Evolutionary conservation across 139 green algal species (phyloP), one percentile per base, ranked within the genome.

Genomic region (Nannochloris sp.): DNA sequence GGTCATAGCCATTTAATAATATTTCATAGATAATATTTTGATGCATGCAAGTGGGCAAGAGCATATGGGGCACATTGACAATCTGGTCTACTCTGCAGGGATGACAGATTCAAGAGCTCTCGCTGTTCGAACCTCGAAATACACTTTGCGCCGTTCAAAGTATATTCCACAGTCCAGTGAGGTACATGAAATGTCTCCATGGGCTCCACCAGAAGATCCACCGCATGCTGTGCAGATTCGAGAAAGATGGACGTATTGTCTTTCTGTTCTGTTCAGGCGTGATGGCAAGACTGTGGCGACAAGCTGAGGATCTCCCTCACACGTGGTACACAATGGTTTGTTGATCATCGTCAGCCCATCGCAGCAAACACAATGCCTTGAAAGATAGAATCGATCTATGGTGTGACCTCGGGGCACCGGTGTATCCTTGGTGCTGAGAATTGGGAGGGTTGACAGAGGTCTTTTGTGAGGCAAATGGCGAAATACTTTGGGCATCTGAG

Each of bases 311-410:
- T 76, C 60, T 15, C 21, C 46, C 12, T 44, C 29, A 76, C 87
- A 94, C 1, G 59, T 44, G 24, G 75, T 54, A 62, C 88, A 96
- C 40, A 95, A 62, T 31, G 81, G 76, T 74, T 84, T 36, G 25
- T 55, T 63, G n/a, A 74, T 75, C 21, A 64, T 71, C 3, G 90
- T 95, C 29, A 93, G 78, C 10, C 68, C 69, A 66, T 93, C 88
- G 75, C 91, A 97, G 56, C 94, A 81, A 4, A 80, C 85, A 72
- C 92, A 98, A 75, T 96, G 87, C 12, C 82, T 75, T 2, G 90
- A 97, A 12, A 94, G 71, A 70, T 95, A 97, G 78, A 88, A 98
- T 34, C 73, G 65, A 66, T 96, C 90, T 48, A 96, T 95, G 23
- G 34, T 57, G 5, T 43, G 27, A 4, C 36, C 61, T 7, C 66